These are phyloP conservation scores for Ambrosia artemisiifolia DNA, from an alignment of 129 eudicot genomes.

Conservation along the genomic window DNA sequence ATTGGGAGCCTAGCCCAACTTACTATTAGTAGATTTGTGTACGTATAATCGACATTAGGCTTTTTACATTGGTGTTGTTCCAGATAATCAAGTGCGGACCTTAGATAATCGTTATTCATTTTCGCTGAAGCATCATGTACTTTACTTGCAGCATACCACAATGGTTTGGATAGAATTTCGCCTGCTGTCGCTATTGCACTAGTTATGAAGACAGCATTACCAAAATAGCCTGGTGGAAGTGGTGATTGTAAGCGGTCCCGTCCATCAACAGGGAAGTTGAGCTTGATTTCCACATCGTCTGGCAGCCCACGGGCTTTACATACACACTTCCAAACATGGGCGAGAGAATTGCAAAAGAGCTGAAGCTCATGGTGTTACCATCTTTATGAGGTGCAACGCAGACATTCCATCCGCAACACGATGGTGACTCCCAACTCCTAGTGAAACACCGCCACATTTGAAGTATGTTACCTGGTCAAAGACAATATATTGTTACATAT, in stretches of 20 bases:
- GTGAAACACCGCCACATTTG: slow-evolving; percentile 11
- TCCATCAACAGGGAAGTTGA: too few species aligned
- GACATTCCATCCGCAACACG: not conserved
- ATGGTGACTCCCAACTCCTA: slow-evolving; percentile 3
- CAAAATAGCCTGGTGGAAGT: too few species aligned
- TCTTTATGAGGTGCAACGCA: too few species aligned
- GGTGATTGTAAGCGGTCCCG: too few species aligned
- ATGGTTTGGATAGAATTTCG: too few species aligned
- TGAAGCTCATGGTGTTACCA: too few species aligned
- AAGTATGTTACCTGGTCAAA: not conserved
- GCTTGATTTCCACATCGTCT: not conserved
- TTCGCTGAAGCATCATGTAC: too few species aligned
- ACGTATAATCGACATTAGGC: not conserved
- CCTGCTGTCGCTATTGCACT: too few species aligned
- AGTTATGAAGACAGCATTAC: too few species aligned
- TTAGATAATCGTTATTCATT: slow-evolving; percentile 3
- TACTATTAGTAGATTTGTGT: not conserved
- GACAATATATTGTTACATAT: not conserved
- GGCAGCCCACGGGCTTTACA: not conserved
- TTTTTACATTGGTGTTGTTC: not conserved
- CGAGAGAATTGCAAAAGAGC: too few species aligned
- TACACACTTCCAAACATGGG: not conserved
- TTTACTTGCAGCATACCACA: too few species aligned
- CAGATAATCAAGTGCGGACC: slow-evolving; percentile 6
- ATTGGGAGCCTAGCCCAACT: not conserved